Base-by-base conservation (phyloP, 2,329 filamentous ascomycete species). In the Colletotrichum eleusines region DNA sequence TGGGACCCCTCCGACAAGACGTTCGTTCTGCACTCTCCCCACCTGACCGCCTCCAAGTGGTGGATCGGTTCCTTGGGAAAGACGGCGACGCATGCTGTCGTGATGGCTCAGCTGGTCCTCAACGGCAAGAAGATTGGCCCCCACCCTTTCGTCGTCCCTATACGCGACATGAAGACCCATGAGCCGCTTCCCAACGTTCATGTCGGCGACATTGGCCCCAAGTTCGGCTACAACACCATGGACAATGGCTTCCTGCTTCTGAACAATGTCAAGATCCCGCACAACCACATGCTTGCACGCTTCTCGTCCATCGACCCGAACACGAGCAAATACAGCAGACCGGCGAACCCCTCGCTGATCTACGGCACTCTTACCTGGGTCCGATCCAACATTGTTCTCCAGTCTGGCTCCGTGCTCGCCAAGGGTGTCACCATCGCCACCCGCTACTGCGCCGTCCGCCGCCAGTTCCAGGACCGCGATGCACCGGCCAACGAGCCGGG, bases 31-130 rank as follows among this genome's bases (percentile, higher is more conserved):
- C 89, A 94, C 80, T 93, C 91, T 0, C 92, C 92, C 12, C 85
- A 89, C 72, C 84, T 94, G 66, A 94, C 92, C 1, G 88, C 92
- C 0, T 91, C 91, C 42, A 95, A 95, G 78, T 95, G 92, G 92
- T 95, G 93, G 93, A 94, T 94, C 75, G 93, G 93, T 1, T 92
- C 91, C 14, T 85, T 95, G 4, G 93, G 92, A 62, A 87, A 91
- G 75, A 91, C 90, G 3, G 92, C 93, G 54, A 95, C 93, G 78
- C 87, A 94, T 76, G 92, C 92, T 1, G 89, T 93, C 2, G 91
- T 95, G 4, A 94, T 95, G 86, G 92, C 93, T 0, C 92, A 94
- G 80, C 84, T 95, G 35, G 87, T 90, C 72, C 86, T 94, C 72
- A 82, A 84, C 71, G 91, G 91, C 74, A 92, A 92, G 80, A 82